These are phyloP conservation scores for Physcomitrellopsis africana DNA, from an alignment of 225 moss, liverwort and hornwort genomes.

Conservation along the genomic window DNA sequence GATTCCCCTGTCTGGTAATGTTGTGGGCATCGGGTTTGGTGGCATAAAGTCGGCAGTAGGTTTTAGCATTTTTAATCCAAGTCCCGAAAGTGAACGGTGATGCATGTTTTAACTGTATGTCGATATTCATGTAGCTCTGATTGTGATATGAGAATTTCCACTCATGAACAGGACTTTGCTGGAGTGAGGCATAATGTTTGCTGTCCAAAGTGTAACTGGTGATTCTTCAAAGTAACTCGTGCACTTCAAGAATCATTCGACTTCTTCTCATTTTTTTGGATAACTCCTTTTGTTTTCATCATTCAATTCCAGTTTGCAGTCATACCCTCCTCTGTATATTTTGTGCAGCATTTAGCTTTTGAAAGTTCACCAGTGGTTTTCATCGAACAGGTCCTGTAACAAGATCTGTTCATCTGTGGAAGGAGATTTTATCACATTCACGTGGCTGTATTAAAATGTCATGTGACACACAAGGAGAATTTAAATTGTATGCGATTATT, in stretches of 20 bases:
- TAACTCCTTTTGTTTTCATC: not conserved
- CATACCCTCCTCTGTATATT: not conserved
- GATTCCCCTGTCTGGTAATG: not conserved
- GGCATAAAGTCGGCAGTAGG: not conserved
- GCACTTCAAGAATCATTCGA: not conserved
- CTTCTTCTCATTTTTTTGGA: not conserved
- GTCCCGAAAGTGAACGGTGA: not conserved
- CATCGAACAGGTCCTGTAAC: conserved; percentile 45
- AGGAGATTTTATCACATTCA: conserved; percentile 75
- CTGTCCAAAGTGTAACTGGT: not conserved
- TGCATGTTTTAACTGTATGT: no score
- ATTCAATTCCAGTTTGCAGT: not conserved
- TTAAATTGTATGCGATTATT: not conserved
- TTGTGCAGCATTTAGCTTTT: not conserved
- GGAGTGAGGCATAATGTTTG: conserved; percentile 62
- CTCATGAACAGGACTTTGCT: conserved; percentile 70
- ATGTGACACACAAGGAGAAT: not conserved
- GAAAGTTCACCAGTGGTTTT: not conserved
- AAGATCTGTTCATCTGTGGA: conserved; percentile 71
- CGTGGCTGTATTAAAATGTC: conserved; percentile 28
- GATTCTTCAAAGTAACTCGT: not conserved
- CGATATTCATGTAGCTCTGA: not conserved
- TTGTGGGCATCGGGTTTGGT: not conserved
- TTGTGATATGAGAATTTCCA: conserved; percentile 10
- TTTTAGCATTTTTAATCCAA: not conserved